Percentiles rank a stretch among this genome's conserved stretches.
phyloP scores from a whole-genome alignment of 2,329 filamentous ascomycete species.

The Epichloe bromicola region DNA sequence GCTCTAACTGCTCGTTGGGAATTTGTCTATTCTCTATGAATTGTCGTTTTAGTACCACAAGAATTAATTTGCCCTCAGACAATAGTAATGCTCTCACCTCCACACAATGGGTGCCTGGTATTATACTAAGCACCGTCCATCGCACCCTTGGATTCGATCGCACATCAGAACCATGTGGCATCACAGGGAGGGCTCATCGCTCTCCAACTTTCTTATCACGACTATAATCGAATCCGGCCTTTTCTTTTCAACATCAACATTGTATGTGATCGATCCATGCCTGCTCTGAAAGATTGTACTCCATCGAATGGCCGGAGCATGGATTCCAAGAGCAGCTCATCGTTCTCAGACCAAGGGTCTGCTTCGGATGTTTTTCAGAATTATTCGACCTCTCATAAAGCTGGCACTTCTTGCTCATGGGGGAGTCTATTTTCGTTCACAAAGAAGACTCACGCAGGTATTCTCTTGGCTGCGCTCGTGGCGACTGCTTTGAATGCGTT shows the following conservation, averaged over 20 bases:
- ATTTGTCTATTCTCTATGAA: background rate
- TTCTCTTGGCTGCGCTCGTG: slow-evolving; percentile 40
- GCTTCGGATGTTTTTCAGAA: background rate
- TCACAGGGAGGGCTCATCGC: background rate
- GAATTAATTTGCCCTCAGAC: background rate
- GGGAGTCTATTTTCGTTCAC: slow-evolving; percentile 60
- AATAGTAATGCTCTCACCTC: background rate
- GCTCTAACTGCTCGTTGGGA: background rate
- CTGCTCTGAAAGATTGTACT: background rate
- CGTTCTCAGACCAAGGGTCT: background rate
- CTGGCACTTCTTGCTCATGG: slow-evolving; percentile 14
- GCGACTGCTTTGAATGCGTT: slow-evolving; percentile 47
- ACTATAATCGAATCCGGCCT: background rate
- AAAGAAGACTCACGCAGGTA: slow-evolving; percentile 40
- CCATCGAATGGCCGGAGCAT: background rate
- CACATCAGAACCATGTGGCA: background rate
- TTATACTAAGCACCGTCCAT: background rate
- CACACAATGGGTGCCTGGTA: background rate
- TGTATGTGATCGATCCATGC: background rate
- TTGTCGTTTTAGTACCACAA: background rate
- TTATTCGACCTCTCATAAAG: background rate
- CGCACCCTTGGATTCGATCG: background rate
- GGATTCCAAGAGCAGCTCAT: background rate
- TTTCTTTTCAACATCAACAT: background rate
- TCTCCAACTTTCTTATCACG: too few species aligned